Evolutionary conservation across 257 asterid genomes (phyloP), one percentile per base, ranked within the genome.

Genomic region (Primulina huaijiensis): DNA sequence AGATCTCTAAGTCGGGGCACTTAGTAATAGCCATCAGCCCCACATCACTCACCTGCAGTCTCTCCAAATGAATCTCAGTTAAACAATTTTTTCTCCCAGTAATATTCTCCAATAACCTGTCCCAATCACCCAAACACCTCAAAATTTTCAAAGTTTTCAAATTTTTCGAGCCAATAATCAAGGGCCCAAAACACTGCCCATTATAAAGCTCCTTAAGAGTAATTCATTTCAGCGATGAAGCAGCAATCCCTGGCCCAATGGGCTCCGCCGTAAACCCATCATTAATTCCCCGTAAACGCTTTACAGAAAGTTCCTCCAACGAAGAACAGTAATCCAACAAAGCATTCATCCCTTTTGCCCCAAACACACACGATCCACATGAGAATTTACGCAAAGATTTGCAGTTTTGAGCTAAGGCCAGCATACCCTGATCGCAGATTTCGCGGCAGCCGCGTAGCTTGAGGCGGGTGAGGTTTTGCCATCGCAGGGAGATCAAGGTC

Each of bases 321-420:
- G 72, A 69, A 25, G 68, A 63, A 6, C 72, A 70, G 37, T 78
- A 59, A 33, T 74, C 17, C 21, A 74, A 9, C 59, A 73, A 30
- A 9, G 81, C 81, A 16, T 77, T 77, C 74, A 77, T 72, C 58
- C 81, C 81, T 58, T 72, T 69, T 10, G 81, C 75, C 4, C 81
- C 81, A 20, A 77, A 77, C 4, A 12, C 29, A 71, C 81, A 77
- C 16, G 72, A 72, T 30, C 78, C 77, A 43, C 77, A 72, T 0
- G 78, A 67, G 12, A 77, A 58, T 64, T 77, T 77, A 10, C 76
- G 69, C 27, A 77, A 59, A 2, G 52, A 50, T 46, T 53, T 72
- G 30, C 81, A 77, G 25, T 77, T 77, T 34, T 72, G 46, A n/a
- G 81, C 77, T 23, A 77, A 56, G 33, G 63, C 73, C 16, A 56